These are phyloP conservation scores for Pleurotus salmoneostramineus DNA, from an alignment of 768 basidiomycete species.

Conservation along the genomic window DNA sequence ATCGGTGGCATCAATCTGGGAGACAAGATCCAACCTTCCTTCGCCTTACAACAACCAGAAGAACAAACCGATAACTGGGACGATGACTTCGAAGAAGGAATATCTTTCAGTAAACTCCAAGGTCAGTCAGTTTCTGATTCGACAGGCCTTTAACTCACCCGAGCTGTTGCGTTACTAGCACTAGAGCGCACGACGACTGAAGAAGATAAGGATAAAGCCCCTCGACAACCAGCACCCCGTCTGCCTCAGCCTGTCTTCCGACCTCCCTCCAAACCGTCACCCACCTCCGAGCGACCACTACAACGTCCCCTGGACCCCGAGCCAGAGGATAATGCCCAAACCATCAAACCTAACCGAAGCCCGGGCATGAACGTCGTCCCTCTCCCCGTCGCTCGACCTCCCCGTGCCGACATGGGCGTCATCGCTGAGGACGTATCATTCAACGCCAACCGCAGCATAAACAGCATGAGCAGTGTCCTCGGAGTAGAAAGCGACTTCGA, in stretches of 20 bases:
- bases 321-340: constrained; percentile 74
- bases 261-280: not conserved
- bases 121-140: constrained; percentile 25
- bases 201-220: constrained; percentile 36
- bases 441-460: not conserved
- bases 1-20: constrained; percentile 34
- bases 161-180: constrained; percentile 30
- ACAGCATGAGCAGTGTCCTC: not conserved
- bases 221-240: not conserved
- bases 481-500: constrained; percentile 42
- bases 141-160: not conserved
- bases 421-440: constrained; percentile 26
- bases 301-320: constrained; percentile 25
- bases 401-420: constrained; percentile 56
- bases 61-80: constrained; percentile 97
- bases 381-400: constrained; percentile 55
- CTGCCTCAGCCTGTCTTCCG: not conserved
- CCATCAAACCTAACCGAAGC: constrained; percentile 74
- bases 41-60: constrained; percentile 69
- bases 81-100: constrained; percentile 94
- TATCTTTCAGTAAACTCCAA: constrained; percentile 82
- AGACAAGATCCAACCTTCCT: constrained; percentile 61
- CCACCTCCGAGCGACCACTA: constrained; percentile 8
- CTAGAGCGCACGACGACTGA: constrained; percentile 57
- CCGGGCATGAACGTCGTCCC: constrained; percentile 43